phyloP scores from a whole-genome alignment of 768 basidiomycete genomes.

The Lactarius vividus region DNA sequence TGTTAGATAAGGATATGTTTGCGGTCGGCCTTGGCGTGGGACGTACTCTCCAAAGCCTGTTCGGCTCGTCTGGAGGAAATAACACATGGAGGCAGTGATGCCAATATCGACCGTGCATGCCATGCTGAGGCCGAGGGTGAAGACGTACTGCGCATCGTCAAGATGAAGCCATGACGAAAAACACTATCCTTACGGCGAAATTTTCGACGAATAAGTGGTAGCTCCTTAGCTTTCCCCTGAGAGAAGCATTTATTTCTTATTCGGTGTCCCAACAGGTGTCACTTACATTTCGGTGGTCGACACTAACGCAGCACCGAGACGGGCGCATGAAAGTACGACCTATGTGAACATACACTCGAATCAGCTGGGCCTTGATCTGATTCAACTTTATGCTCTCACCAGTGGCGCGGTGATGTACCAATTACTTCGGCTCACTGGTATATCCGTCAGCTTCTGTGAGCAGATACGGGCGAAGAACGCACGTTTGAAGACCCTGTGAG shows the following conservation, averaged over 20 bases:
- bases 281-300: slow-evolving; percentile 16
- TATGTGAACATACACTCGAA: not conserved
- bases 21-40: not conserved
- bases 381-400: not conserved
- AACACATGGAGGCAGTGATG: slow-evolving; percentile 12
- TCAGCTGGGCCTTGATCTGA: not conserved
- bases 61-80: slow-evolving; percentile 22
- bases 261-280: not conserved
- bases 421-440: slow-evolving; percentile 13
- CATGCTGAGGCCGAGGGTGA: slow-evolving; percentile 21
- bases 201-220: slow-evolving; percentile 3
- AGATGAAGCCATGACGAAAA: not conserved
- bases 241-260: not conserved
- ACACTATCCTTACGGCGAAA: slow-evolving; percentile 9
- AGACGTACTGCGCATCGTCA: slow-evolving; percentile 11
- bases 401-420: slow-evolving; percentile 16
- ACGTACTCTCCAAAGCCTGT: slow-evolving; percentile 20
- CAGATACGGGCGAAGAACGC: not conserved
- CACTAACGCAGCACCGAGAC: slow-evolving; percentile 5
- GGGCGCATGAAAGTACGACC: slow-evolving; percentile 2
- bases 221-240: slow-evolving; percentile 10
- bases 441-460: not conserved
- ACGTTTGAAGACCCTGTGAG: slow-evolving; percentile 14
- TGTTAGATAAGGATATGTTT: not conserved
- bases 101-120: slow-evolving; percentile 16